Percentiles rank a stretch among this genome's conserved stretches.
These are phyloP conservation scores for Dalbergia oliveri DNA, from an alignment of 306 rosid species.

Conservation along the genomic window DNA sequence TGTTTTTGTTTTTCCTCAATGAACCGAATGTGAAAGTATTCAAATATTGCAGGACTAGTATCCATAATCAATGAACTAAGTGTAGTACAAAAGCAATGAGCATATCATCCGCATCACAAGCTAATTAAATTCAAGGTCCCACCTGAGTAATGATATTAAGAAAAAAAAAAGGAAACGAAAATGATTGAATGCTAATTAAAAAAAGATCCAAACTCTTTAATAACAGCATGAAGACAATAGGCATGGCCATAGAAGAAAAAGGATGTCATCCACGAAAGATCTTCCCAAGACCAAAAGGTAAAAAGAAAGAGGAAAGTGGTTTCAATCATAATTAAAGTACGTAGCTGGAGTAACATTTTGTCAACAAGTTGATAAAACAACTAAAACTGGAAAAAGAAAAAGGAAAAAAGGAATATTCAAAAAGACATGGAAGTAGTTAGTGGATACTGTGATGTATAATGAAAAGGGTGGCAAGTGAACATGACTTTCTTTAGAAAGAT, in stretches of 20 bases:
- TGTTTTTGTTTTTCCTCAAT: background rate
- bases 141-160: conserved; percentile 3
- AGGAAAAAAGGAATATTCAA: too few relatives aligned
- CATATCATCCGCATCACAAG: conserved; percentile 28
- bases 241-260: background rate
- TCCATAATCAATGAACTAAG: conserved; percentile 28
- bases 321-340: too few relatives aligned
- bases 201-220: conserved; percentile 41
- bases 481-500: too few relatives aligned
- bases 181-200: background rate
- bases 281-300: background rate
- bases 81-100: conserved; percentile 10
- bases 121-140: conserved; percentile 15
- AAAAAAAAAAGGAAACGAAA: background rate
- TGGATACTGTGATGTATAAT: too few relatives aligned
- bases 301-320: background rate
- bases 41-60: conserved; percentile 3
- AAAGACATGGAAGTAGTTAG: too few relatives aligned
- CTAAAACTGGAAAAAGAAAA: too few relatives aligned
- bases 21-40: background rate
- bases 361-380: too few relatives aligned
- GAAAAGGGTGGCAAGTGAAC: too few relatives aligned
- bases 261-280: background rate
- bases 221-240: background rate
- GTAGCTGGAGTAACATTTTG: too few relatives aligned